phyloP scores from a whole-genome alignment of 345 rosid species.

The Noccaea caerulescens region DNA sequence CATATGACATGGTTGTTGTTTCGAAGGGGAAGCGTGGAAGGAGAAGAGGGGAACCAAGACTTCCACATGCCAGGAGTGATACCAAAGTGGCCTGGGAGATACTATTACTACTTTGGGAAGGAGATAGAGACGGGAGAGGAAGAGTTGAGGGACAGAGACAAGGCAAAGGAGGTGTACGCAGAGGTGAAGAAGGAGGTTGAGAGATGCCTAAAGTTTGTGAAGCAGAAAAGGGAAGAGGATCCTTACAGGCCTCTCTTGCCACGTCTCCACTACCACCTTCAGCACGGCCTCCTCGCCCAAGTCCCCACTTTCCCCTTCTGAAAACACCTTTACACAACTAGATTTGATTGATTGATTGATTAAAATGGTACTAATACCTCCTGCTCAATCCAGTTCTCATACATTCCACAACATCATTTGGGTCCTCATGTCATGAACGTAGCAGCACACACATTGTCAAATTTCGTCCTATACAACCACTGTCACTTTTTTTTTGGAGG shows the following conservation, averaged over 20 bases:
- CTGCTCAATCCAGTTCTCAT: neutral
- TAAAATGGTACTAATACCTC: neutral
- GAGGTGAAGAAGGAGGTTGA: constrained; percentile 63
- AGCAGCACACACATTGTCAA: constrained; percentile 26
- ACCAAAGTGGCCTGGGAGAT: constrained; percentile 83
- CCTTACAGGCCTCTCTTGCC: constrained; percentile 60
- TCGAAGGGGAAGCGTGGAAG: constrained; percentile 54
- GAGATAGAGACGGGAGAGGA: constrained; percentile 63
- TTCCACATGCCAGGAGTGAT: constrained; percentile 59
- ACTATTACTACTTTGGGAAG: constrained; percentile 74
- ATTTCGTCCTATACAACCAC: neutral
- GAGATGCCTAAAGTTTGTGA: constrained; percentile 56
- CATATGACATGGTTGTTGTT: constrained; percentile 32
- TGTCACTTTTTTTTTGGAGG: constrained; percentile 2
- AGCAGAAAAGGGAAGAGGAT: constrained; percentile 63
- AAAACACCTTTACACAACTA: constrained; percentile 8
- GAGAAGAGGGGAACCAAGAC: constrained; percentile 70
- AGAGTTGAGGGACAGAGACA: constrained; percentile 54
- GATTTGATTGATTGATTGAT: neutral
- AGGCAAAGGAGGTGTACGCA: constrained; percentile 54
- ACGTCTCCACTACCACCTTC: constrained; percentile 49
- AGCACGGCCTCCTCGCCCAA: constrained; percentile 51
- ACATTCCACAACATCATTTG: constrained; percentile 19
- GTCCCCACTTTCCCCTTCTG: constrained; percentile 66
- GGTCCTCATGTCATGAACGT: constrained; percentile 7